Evolutionary conservation across 805 yeast species (phyloP).

Genomic region (Saccharomycopsis babjevae): DNA sequence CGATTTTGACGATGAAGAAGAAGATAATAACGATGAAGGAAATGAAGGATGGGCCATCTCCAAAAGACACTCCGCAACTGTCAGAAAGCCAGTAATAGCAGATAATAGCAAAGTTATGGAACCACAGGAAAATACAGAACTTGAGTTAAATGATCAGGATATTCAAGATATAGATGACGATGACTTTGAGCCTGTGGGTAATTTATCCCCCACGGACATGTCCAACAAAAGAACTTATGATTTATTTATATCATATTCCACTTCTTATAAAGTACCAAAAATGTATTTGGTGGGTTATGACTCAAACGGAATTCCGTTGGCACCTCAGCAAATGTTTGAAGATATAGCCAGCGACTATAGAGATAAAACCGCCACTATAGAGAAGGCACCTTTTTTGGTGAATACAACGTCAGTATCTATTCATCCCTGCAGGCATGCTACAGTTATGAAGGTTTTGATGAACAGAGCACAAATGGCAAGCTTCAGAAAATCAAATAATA

Average conservation of each 20-base stretch:
- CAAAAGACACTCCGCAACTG: slow-evolving; percentile 35
- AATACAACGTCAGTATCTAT: slow-evolving; percentile 71
- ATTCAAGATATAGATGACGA: slow-evolving; percentile 40
- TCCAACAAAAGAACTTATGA: slow-evolving; percentile 64
- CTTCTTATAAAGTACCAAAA: slow-evolving; percentile 93
- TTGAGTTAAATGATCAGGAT: slow-evolving; percentile 19
- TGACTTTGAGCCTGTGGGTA: slow-evolving; percentile 28
- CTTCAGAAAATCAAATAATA: slow-evolving; percentile 23
- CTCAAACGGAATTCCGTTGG: slow-evolving; percentile 72
- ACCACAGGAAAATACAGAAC: background rate
- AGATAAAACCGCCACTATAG: slow-evolving; percentile 94
- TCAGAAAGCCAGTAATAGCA: background rate
- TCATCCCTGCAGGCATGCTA: slow-evolving; percentile 93
- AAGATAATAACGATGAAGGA: slow-evolving; percentile 41
- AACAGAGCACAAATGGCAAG: slow-evolving; percentile 53
- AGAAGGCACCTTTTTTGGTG: slow-evolving; percentile 74
- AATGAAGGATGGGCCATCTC: slow-evolving; percentile 27
- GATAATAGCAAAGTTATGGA: slow-evolving; percentile 1
- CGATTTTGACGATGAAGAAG: slow-evolving; percentile 30
- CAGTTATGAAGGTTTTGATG: slow-evolving; percentile 85
- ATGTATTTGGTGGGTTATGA: slow-evolving; percentile 84
- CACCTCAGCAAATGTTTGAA: slow-evolving; percentile 88
- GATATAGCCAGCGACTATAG: slow-evolving; percentile 88
- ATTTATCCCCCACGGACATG: slow-evolving; percentile 11
- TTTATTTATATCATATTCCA: slow-evolving; percentile 82